Base-by-base conservation (phyloP, 148 eudicot genomes). In the Spergularia bocconei region DNA sequence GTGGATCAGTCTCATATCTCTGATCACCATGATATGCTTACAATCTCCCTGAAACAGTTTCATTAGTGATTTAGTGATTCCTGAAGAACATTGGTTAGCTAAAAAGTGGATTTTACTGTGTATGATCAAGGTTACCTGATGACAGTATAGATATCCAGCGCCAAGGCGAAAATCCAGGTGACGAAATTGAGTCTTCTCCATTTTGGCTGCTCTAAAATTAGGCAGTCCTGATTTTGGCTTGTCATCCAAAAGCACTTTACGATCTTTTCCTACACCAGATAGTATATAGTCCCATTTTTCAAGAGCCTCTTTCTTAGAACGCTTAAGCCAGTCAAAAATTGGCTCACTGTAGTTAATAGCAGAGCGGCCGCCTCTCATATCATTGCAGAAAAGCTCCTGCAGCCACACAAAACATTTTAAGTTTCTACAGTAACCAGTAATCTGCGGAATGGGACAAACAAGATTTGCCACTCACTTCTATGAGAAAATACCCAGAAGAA, bases 1-100 rank as follows among this genome's bases (percentile, higher is more conserved):
- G 82, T 92, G 96, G 62, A 95, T 74, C 77, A 95, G 69, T 81
- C 99, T 89, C 97, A 92, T 85, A 77, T 92, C 99, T 77, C 99
- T 82, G 44, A 95, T 84, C 55, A 95, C 84, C 36, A 95, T 80
- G 50, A 73, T 58, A 78, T 95, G 99, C 82, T 88, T 95, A 85
- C 99, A 95, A 68, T 89, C 92, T 0, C 97, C 97, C 97, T 93
- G 74, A 56, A 52, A 59, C 56, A 48, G 17, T 75, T 61, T 19
- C 21, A 23, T 68, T 51, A 15, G 63, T 41, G 70, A 63, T 52
- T 38, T 55, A 15, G 60, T 56, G 8, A 56, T 3, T 17, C 8
- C 25, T 61, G 23, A 1, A 11, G 4, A 0, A 9, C 20, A 15
- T 1, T 10, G 4, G 0, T 59, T 59, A 6, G 63, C 36, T 59